phyloP scores from a whole-genome alignment of 805 yeast genomes.

The Candida namnaoensis region DNA sequence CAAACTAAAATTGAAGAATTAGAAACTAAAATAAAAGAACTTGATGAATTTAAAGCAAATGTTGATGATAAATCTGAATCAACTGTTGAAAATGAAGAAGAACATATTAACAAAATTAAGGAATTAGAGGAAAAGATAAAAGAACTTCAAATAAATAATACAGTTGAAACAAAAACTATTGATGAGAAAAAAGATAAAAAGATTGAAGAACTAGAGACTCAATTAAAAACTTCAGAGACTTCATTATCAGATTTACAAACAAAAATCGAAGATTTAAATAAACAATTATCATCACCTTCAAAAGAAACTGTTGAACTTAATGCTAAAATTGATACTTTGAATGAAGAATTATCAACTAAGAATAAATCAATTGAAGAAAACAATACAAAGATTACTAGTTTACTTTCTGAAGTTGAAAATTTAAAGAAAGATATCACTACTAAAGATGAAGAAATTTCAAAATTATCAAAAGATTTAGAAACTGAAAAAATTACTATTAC shows the following conservation, averaged over 20 bases:
- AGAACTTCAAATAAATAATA: too few species aligned
- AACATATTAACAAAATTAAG: conserved; percentile 1
- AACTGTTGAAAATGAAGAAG: too few species aligned
- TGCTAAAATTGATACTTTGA: conserved; percentile 6
- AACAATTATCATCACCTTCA: background rate
- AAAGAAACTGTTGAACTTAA: conserved; percentile 1
- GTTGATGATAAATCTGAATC: too few species aligned
- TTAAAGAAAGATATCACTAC: conserved; percentile 3
- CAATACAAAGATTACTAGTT: background rate
- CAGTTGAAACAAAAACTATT: too few species aligned
- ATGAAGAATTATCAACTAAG: background rate
- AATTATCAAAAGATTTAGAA: too few species aligned
- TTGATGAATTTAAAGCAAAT: conserved; percentile 1
- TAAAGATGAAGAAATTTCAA: too few species aligned
- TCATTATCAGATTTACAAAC: too few species aligned
- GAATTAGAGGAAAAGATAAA: too few species aligned
- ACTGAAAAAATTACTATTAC: too few species aligned
- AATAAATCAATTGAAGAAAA: background rate
- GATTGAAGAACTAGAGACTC: background rate
- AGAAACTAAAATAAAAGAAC: conserved; percentile 10
- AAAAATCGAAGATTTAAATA: conserved; percentile 1
- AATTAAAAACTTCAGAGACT: background rate
- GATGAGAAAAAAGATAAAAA: background rate
- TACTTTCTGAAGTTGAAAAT: conserved; percentile 3
- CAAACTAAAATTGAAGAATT: conserved; percentile 1